Percentiles rank a stretch among this genome's conserved stretches.
These are phyloP conservation scores for Dipodascus geniculatus DNA, from an alignment of 805 yeast genomes.

Conservation along the genomic window DNA sequence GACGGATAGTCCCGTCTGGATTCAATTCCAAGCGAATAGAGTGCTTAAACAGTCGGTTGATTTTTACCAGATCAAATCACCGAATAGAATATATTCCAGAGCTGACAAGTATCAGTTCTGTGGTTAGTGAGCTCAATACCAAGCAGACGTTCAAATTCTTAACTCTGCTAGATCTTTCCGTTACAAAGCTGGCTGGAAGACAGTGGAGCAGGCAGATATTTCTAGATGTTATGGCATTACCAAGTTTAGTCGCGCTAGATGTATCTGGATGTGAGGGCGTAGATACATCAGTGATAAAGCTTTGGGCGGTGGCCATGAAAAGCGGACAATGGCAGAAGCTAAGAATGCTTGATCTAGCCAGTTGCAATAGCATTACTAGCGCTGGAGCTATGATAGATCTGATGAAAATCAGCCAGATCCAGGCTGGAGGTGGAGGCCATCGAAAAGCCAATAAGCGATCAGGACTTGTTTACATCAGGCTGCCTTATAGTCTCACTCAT, in stretches of 20 bases:
- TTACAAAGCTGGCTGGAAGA: background rate
- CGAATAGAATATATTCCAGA: background rate
- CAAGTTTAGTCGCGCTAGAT: background rate
- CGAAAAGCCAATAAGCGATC: background rate
- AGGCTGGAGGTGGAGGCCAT: background rate
- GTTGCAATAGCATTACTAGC: background rate
- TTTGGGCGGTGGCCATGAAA: slow-evolving; percentile 1
- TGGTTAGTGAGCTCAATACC: background rate
- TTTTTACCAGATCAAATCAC: background rate
- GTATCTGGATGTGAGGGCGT: background rate
- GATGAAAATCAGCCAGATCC: background rate
- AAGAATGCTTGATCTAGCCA: background rate
- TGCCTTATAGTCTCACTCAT: background rate
- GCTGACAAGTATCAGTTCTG: background rate
- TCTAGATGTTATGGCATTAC: slow-evolving; percentile 1
- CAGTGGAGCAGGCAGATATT: background rate
- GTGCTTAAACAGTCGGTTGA: background rate
- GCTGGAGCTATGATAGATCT: background rate
- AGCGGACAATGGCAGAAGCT: slow-evolving; percentile 2
- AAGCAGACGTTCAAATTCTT: background rate
- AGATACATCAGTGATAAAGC: background rate
- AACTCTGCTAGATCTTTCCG: background rate
- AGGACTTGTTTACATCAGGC: background rate
- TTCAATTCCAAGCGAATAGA: background rate
- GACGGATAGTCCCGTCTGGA: background rate